phyloP scores from a whole-genome alignment of 371 early-diverging fungal genomes.

The Rhizopus sp. region DNA sequence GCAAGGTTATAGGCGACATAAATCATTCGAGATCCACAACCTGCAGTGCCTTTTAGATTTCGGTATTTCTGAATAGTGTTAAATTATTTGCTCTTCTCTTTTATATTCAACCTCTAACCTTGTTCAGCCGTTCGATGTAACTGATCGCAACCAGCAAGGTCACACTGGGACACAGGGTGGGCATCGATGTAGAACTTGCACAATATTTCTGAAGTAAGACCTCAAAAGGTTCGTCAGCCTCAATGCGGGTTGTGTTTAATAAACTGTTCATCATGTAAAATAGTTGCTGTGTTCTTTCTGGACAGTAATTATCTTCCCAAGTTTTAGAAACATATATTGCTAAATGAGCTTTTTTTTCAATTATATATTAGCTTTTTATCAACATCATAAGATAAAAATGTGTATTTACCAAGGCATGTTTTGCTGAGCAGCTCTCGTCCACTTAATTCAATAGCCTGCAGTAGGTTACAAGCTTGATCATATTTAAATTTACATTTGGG shows the following conservation, averaged over 20 bases:
- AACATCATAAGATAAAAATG: slow-evolving; percentile 11
- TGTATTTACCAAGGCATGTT: slow-evolving; percentile 34
- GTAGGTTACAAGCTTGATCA: slow-evolving; percentile 34
- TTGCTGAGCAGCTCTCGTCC: slow-evolving; percentile 26
- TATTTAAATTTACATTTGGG: slow-evolving; percentile 17
- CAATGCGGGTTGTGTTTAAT: slow-evolving; percentile 27
- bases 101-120: slow-evolving; percentile 34
- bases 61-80: slow-evolving; percentile 42
- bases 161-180: slow-evolving; percentile 48
- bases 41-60: slow-evolving; percentile 51
- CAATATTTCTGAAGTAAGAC: slow-evolving; percentile 32
- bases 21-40: slow-evolving; percentile 59
- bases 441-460: slow-evolving; percentile 45
- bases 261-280: slow-evolving; percentile 34
- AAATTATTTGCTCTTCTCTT: background rate
- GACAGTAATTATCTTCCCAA: slow-evolving; percentile 44
- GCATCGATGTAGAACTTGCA: slow-evolving; percentile 30
- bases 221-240: slow-evolving; percentile 30
- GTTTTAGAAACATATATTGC: slow-evolving; percentile 40
- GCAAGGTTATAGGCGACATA: slow-evolving; percentile 63
- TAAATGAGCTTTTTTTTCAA: slow-evolving; percentile 30
- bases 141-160: slow-evolving; percentile 56
- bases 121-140: slow-evolving; percentile 60
- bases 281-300: slow-evolving; percentile 30
- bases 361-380: background rate